A percentile compares a stretch with the other conserved stretches of the same genome.
Evolutionary conservation across 805 yeast genomes (phyloP).

Genomic region (Metschnikowia gruessii): DNA sequence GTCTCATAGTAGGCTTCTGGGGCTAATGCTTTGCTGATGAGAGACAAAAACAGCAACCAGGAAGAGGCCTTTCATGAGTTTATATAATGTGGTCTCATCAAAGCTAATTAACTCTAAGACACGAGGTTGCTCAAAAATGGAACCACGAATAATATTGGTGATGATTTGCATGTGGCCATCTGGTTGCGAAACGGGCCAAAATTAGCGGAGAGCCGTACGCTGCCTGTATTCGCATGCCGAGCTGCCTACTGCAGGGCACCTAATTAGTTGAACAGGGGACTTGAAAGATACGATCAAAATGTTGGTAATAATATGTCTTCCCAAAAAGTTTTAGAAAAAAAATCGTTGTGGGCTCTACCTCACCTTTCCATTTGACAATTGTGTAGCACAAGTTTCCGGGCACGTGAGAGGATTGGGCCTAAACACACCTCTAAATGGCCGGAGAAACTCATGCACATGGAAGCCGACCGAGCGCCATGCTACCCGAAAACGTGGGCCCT

Average conservation of each 20-base stretch:
- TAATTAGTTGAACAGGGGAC: too few relatives aligned
- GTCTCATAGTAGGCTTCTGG: conserved; percentile 9
- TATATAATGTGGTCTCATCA: not conserved
- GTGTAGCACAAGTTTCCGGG: too few relatives aligned
- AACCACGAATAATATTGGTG: not conserved
- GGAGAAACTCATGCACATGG: conserved; percentile 4
- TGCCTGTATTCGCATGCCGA: too few relatives aligned
- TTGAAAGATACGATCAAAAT: too few relatives aligned
- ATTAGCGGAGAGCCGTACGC: too few relatives aligned
- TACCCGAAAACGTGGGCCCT: conserved; percentile 1
- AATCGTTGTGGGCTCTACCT: too few relatives aligned
- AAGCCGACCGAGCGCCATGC: not conserved
- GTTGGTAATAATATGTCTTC: too few relatives aligned
- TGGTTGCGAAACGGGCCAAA: too few relatives aligned
- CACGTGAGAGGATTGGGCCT: not conserved
- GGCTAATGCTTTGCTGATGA: not conserved
- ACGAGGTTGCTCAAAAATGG: not conserved
- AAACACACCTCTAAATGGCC: not conserved
- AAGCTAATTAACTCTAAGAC: conserved; percentile 1
- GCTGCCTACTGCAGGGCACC: too few relatives aligned
- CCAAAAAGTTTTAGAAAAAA: too few relatives aligned
- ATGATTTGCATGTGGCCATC: not conserved
- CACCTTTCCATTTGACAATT: too few relatives aligned
- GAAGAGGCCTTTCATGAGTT: not conserved
- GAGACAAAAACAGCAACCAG: not conserved